Base-by-base conservation (phyloP, 1,284 basidiomycete species). In the Bjerkandera adusta region DNA sequence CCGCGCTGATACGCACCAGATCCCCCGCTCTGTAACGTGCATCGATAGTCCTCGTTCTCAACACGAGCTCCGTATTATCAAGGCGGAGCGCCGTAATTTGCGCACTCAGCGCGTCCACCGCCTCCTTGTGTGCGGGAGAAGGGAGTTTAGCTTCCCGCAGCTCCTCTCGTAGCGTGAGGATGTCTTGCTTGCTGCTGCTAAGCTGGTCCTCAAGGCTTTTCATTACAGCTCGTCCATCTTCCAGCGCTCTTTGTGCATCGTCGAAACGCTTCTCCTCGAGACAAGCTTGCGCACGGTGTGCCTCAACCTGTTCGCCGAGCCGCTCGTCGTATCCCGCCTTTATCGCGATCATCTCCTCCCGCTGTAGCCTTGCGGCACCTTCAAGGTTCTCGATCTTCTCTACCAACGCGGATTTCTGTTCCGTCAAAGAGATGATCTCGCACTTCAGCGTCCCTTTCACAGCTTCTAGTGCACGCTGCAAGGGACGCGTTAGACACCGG, bases 11-110 rank as follows among this genome's bases (percentile, higher is more conserved):
- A 50, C 65, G 24, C 16, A 69, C 70, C 45, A 71, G 50, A 34
- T 69, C 64, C 24, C 66, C 66, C 12, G 52, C 52, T 27, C 59
- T 60, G 41, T 70, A 70, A 26, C 69, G 60, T 16, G 54, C 42
- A n/a, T 58, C 61, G 30, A 71, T 62, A 2, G 60, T 64, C 49
- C 57, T 62, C 10, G 60, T 53, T 34, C 61, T 51, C 39, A 64
- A 52, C 8, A 50, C 46, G 33, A 61, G 56, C 25, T 39, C 33
- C 36, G 56, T 50, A 18, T 61, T 62, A 18, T 57, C 58, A 12
- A 54, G 51, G 46, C 65, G 57, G 20, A 68, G 48, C 16, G 49
- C 46, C n/a, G 56, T 42, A 5, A 66, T 51, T 16, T 52, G 57
- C 12, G 43, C 27, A 21, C 51, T 58, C 13, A 69, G 56, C 6